A percentile compares a stretch with the other conserved stretches of the same genome.
Conservation (phyloP, 2,329 filamentous ascomycete species). For the Lachnellula suecica region DNA sequence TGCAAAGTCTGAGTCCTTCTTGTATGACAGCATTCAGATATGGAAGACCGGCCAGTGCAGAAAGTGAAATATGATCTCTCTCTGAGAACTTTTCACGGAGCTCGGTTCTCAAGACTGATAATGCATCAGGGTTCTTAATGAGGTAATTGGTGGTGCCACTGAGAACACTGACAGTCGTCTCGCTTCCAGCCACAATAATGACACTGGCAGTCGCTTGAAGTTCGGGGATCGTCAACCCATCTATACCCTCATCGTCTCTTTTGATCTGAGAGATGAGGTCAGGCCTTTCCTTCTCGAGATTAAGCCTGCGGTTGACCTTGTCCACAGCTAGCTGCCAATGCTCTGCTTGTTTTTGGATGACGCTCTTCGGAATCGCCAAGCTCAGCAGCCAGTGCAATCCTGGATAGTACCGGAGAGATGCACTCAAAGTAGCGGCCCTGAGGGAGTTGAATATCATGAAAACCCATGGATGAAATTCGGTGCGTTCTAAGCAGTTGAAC, state of each 20-base stretch:
- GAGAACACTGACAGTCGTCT: slow-evolving; percentile 16
- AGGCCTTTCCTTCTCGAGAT: background rate
- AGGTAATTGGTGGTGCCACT: slow-evolving; percentile 22
- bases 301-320: slow-evolving; percentile 4
- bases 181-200: slow-evolving; percentile 22
- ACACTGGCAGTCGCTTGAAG: slow-evolving; percentile 39
- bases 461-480: slow-evolving; percentile 10
- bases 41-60: slow-evolving; percentile 26
- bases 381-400: slow-evolving; percentile 5
- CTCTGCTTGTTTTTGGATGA: slow-evolving; percentile 3
- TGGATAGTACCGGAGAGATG: slow-evolving; percentile 8
- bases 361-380: slow-evolving; percentile 3
- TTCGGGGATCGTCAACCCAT: slow-evolving; percentile 20
- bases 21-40: slow-evolving; percentile 43
- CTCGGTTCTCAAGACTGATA: slow-evolving; percentile 34
- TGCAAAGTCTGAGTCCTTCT: slow-evolving; percentile 42
- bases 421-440: slow-evolving; percentile 1
- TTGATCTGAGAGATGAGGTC: slow-evolving; percentile 3
- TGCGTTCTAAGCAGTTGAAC: slow-evolving; percentile 33
- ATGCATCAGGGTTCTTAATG: slow-evolving; percentile 29
- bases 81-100: slow-evolving; percentile 41
- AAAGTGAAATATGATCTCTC: slow-evolving; percentile 39
- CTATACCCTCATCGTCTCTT: background rate
- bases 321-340: slow-evolving; percentile 4
- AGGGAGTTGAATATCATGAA: slow-evolving; percentile 7